Percentiles rank a stretch among this genome's conserved stretches.
Conservation (phyloP, 2,329 filamentous ascomycete species). For the Ceratocystis albifundus region DNA sequence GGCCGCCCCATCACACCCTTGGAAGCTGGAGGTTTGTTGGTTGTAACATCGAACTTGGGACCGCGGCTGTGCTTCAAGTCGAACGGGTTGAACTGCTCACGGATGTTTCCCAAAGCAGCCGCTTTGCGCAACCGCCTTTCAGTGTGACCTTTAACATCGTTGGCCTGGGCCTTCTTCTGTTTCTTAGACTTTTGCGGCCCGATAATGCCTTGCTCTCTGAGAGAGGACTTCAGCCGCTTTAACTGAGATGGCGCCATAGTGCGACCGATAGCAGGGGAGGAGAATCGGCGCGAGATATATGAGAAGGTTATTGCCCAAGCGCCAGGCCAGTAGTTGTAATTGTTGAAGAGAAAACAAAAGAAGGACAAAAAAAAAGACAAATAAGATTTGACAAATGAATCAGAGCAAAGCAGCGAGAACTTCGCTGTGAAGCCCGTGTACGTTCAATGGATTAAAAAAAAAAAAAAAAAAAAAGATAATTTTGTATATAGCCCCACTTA, state of each 20-base stretch:
- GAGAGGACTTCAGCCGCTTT: constrained; percentile 84
- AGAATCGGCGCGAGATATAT: not conserved
- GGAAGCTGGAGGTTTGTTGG: constrained; percentile 42
- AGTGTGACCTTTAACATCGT: constrained; percentile 50
- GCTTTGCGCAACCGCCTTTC: constrained; percentile 68
- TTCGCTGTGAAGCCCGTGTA: not conserved
- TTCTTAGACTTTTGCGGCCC: constrained; percentile 93
- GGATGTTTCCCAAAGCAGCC: constrained; percentile 70
- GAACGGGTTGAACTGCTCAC: constrained; percentile 96
- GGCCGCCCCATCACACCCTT: constrained; percentile 61
- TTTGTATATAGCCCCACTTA: constrained; percentile 25
- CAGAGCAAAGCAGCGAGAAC: not conserved
- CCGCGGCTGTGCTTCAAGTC: constrained; percentile 75
- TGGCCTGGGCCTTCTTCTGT: constrained; percentile 64
- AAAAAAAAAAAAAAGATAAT: constrained; percentile 21
- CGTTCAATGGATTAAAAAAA: not conserved
- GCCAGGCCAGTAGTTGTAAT: not conserved
- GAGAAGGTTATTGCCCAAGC: not conserved
- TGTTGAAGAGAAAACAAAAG: no score
- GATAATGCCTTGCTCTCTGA: constrained; percentile 78
- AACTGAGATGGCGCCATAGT: constrained; percentile 90
- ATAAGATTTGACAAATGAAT: not conserved
- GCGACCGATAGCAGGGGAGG: constrained; percentile 23
- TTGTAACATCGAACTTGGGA: constrained; percentile 77
- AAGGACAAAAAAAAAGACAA: not conserved